Evolutionary conservation across 306 rosid species (phyloP), one percentile per base, ranked within the genome.

Genomic region (Vigna trinervia): DNA sequence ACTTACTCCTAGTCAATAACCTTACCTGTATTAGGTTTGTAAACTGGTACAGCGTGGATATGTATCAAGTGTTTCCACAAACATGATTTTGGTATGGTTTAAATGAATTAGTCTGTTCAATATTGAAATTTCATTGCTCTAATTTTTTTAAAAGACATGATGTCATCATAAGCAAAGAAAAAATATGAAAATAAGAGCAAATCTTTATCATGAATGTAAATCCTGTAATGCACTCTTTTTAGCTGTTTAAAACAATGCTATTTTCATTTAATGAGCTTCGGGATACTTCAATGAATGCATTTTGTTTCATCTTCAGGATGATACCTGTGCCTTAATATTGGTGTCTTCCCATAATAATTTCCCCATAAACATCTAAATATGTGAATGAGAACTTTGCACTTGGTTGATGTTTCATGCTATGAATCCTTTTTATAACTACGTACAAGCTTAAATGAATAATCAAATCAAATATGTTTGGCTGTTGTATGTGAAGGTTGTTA

Each of bases 401-500:
- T 71, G 38, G 19, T 64, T 78, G 71, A 12, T 57, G 73, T 38
- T 64, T 48, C 28, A 53, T 19, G 30, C 20, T 38, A 12, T 19
- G 11, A 17, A 19, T 60, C 50, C 68, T 60, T 83, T 68, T 26
- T 54, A 11, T 70, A 36, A 57, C 56, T 69, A 50, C 15, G 23
- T 32, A 65, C 68, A 65, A 45, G 73, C 41, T 47, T 30, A 39
- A 68, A 26, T 69, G 68, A 64, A 73, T 74, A 34, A 78, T 74
- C 79, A 63, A 34, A 78, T 74, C 81, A 63, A 64, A 81, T 75
- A 11, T 81, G 56, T 67, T 78, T 86, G 38, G 8, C 56, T 82
- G 30, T 82, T 78, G 57, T 52, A 26, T 34, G 71, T 58, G 82
- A 84, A 95, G 97, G 97, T 95, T 83, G 98, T 94, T 53, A 94